Conservation (phyloP, 495 filamentous ascomycete genomes). For the Podospora pseudopauciseta region DNA sequence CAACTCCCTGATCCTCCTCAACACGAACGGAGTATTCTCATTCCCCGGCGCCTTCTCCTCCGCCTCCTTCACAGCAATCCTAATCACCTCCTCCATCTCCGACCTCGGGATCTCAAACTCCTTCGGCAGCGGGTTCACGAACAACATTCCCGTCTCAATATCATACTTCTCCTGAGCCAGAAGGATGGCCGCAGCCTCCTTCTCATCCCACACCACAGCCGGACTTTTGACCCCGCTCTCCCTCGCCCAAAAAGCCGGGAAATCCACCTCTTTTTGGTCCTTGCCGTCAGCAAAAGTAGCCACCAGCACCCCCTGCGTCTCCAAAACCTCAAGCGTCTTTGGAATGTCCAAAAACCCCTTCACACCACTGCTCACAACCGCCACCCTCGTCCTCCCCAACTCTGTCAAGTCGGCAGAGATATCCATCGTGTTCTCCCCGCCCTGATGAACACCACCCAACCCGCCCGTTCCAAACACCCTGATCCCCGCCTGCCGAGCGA, state of each 20-base stretch:
- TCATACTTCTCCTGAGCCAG: constrained; percentile 54
- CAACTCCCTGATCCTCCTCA: constrained; percentile 75
- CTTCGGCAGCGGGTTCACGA: constrained; percentile 83
- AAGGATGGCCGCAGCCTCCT: constrained; percentile 81
- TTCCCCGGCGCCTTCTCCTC: constrained; percentile 66
- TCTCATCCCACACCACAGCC: constrained; percentile 63
- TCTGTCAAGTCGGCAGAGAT: constrained; percentile 94
- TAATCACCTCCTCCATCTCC: constrained; percentile 72
- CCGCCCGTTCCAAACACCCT: constrained; percentile 86
- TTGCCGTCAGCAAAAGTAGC: constrained; percentile 79
- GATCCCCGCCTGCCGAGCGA: constrained; percentile 85
- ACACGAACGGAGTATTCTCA: constrained; percentile 84
- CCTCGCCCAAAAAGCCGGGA: constrained; percentile 85
- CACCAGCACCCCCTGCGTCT: constrained; percentile 86
- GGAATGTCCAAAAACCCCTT: constrained; percentile 95
- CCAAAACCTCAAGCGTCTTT: constrained; percentile 86
- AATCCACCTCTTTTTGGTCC: constrained; percentile 59
- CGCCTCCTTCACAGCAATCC: constrained; percentile 69
- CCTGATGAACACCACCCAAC: constrained; percentile 88
- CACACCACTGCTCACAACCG: constrained; percentile 84
- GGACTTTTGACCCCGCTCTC: constrained; percentile 83
- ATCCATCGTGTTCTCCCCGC: constrained; percentile 81
- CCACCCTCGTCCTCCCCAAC: constrained; percentile 83
- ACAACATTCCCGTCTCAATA: constrained; percentile 69
- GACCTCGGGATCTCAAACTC: constrained; percentile 63